Evolutionary conservation across 768 basidiomycete genomes (phyloP).

Genomic region (Cantharellus cinnabarinus): DNA sequence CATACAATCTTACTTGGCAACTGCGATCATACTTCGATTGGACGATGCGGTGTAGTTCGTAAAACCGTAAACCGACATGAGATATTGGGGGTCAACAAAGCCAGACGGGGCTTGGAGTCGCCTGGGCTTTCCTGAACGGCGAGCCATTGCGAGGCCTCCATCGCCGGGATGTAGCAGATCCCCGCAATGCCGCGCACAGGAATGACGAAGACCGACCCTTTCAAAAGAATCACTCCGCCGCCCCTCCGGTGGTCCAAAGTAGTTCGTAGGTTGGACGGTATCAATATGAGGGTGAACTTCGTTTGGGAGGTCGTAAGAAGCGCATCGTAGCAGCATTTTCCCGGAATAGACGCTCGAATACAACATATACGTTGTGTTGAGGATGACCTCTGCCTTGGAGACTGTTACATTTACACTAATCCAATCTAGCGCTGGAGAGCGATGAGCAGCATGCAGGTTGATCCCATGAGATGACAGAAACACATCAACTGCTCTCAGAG

Average conservation of each 20-base stretch:
- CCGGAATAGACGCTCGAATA: background rate
- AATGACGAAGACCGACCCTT: too few species aligned
- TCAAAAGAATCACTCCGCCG: too few species aligned
- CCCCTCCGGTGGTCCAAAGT: conserved; percentile 13
- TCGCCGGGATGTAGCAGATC: too few species aligned
- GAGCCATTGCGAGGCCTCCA: too few species aligned
- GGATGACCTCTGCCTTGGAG: conserved; percentile 16
- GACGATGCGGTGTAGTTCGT: too few species aligned
- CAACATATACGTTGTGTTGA: conserved; percentile 25
- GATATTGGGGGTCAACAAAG: background rate
- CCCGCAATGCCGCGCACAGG: too few species aligned
- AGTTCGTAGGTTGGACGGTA: conserved; percentile 2
- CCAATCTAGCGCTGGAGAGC: background rate
- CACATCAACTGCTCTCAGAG: background rate
- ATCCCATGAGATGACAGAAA: background rate
- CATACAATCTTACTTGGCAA: too few species aligned
- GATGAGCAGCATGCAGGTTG: background rate
- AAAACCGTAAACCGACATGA: conserved; percentile 1
- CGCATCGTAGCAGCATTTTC: background rate
- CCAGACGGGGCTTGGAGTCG: background rate
- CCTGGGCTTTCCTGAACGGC: background rate
- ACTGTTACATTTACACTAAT: background rate
- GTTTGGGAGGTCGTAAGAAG: background rate
- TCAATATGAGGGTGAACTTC: conserved; percentile 1
- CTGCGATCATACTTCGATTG: too few species aligned